Evolutionary conservation across 257 asterid genomes (phyloP).

Genomic region (Lavandula angustifolia): DNA sequence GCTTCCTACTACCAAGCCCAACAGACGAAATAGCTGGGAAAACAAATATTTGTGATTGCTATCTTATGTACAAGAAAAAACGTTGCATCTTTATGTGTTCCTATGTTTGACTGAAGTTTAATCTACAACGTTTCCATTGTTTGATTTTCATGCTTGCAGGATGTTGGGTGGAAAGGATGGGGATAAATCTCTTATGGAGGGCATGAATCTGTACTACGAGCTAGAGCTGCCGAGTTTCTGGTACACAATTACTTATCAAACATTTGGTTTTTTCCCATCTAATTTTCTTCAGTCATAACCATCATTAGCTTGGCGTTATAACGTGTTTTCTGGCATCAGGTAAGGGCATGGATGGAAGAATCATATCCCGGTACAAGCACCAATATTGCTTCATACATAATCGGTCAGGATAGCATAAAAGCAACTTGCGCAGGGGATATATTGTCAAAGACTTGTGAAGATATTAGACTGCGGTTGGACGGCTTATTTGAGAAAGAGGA

Average conservation of each 20-base stretch:
- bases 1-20: constrained; percentile 22
- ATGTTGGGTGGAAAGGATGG: constrained; percentile 97
- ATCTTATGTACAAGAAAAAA: background rate
- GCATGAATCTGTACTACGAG: constrained; percentile 65
- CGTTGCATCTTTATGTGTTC: constrained; percentile 6
- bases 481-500: constrained; percentile 86
- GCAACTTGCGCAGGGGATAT: constrained; percentile 36
- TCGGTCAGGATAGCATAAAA: constrained; percentile 89
- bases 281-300: constrained; percentile 16
- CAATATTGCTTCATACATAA: constrained; percentile 64
- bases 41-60: background rate
- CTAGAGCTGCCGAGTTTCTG: constrained; percentile 90
- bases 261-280: constrained; percentile 14
- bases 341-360: constrained; percentile 96
- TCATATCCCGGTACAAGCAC: constrained; percentile 54
- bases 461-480: constrained; percentile 87
- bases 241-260: constrained; percentile 40
- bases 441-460: constrained; percentile 43
- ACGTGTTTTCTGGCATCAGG: constrained; percentile 48
- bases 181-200: constrained; percentile 99
- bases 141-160: constrained; percentile 46
- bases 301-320: constrained; percentile 21
- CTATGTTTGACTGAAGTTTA: constrained; percentile 5
- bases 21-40: background rate
- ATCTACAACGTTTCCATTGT: constrained; percentile 15